Percentiles rank a stretch among this genome's conserved stretches.
Evolutionary conservation across 1,284 basidiomycete genomes (phyloP).

Genomic region (Cutaneotrichosporon sp.): DNA sequence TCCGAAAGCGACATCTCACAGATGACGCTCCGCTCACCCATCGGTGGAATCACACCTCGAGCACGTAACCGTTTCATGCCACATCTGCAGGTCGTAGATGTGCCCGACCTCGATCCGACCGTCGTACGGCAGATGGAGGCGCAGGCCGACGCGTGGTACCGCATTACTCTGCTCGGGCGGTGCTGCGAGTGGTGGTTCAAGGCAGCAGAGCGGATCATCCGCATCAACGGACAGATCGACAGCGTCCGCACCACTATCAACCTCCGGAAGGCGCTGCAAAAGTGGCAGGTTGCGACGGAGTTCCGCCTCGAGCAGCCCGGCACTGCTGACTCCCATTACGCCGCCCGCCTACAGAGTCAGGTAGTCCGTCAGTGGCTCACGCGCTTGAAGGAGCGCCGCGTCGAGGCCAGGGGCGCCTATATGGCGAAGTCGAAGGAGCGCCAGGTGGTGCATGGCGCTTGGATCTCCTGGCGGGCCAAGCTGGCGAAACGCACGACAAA

Average conservation of each 20-base stretch:
- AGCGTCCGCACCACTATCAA: constrained; percentile 40
- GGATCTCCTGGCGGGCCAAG: constrained; percentile 33
- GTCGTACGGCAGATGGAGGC: constrained; percentile 33
- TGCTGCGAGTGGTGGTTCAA: constrained; percentile 48
- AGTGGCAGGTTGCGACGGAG: constrained; percentile 36
- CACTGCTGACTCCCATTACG: constrained; percentile 41
- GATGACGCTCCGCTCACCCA: constrained; percentile 2
- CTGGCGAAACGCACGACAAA: constrained; percentile 30
- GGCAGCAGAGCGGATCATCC: constrained; percentile 42
- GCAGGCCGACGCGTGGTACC: constrained; percentile 43
- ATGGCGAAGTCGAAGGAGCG: constrained; percentile 11
- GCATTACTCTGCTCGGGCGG: constrained; percentile 43
- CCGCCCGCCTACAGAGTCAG: constrained; percentile 24
- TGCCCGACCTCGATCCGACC: constrained; percentile 9
- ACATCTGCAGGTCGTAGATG: not conserved
- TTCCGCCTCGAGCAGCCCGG: constrained; percentile 32
- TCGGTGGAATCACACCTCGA: not conserved
- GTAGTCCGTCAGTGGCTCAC: constrained; percentile 32
- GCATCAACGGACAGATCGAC: constrained; percentile 44
- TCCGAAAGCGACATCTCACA: constrained; percentile 17
- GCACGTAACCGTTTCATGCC: not conserved
- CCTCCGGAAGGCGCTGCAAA: constrained; percentile 39
- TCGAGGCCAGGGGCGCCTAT: constrained; percentile 20
- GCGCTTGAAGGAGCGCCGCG: constrained; percentile 22
- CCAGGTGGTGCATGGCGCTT: constrained; percentile 13